These are phyloP conservation scores for Thermomyces lanuginosus DNA, from an alignment of 2,329 filamentous ascomycete genomes.

Conservation along the genomic window DNA sequence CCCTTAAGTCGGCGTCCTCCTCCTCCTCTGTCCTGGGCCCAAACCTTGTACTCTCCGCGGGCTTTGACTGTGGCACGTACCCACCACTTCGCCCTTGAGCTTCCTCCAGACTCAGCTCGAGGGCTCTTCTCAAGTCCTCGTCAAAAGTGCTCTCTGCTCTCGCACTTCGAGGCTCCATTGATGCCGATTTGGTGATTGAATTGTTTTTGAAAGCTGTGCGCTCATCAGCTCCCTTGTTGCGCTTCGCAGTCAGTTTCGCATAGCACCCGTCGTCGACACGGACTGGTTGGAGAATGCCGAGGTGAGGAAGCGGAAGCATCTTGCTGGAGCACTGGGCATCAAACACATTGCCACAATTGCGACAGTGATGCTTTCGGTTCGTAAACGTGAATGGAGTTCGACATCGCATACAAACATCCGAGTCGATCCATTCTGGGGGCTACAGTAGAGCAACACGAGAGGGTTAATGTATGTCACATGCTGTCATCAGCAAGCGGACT, in stretches of 20 bases:
- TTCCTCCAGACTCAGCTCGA: constrained; percentile 96
- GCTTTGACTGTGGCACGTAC: constrained; percentile 51
- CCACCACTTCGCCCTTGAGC: constrained; percentile 59
- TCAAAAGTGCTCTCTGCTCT: constrained; percentile 84
- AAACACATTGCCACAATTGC: constrained; percentile 96
- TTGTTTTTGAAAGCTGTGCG: constrained; percentile 29
- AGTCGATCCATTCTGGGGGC: constrained; percentile 95
- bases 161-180: constrained; percentile 82
- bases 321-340: constrained; percentile 91
- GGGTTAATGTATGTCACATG: no score
- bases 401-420: constrained; percentile 96
- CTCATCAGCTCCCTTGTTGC: constrained; percentile 26
- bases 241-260: constrained; percentile 66
- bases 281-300: constrained; percentile 81
- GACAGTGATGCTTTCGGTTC: constrained; percentile 94
- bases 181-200: constrained; percentile 46
- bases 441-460: constrained; percentile 21
- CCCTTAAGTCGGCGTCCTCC: constrained; percentile 82
- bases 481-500: constrained; percentile 20
- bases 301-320: constrained; percentile 68
- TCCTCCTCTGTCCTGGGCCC: constrained; percentile 45
- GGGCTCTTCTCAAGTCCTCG: constrained; percentile 78
- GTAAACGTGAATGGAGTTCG: constrained; percentile 92
- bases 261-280: constrained; percentile 95
- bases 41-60: not conserved